Evolutionary conservation across 441 rosid species (phyloP), one percentile per base, ranked within the genome.

Genomic region (Arabidopsis lyrata): DNA sequence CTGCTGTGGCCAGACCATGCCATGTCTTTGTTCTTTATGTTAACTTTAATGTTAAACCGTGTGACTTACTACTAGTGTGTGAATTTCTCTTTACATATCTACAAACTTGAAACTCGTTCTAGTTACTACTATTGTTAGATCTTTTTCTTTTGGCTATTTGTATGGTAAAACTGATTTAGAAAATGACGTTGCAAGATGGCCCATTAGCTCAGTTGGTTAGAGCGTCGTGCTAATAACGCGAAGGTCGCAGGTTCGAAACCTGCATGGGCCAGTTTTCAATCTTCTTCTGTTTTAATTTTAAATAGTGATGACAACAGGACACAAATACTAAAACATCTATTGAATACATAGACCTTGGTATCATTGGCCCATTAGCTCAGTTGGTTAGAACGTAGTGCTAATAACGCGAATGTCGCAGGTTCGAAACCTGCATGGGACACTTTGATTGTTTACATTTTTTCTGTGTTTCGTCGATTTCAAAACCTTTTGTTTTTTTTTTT

Each of bases 371-470:
- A 66, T 77, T 77, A 77, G 77, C 77, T 77, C 80, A 72, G 77
- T 57, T 56, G 70, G 69, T 63, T 68, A 68, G 72, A 63, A 56
- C 36, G 87, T 88, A 87, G 88, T 92, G 94, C 92, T 90, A 92
- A 92, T 87, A 94, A 89, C 92, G 86, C 92, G 84, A 88, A 87
- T 89, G 87, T 88, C 90, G 78, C 86, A 90, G 90, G 96, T 88
- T 88, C 85, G 83, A 86, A 42, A 83, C 89, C 90, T 88, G 90
- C 80, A 88, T 83, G 80, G 93, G 90, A 89, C 88, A 85, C 22
- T 39, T 22, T 0, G 0, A 8, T 11, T n/a, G 2, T 5, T 16
- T 34, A 1, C 5, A 4, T 2, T 29, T 0, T 14, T 6, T 35
- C 11, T 13, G 2, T 49, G 2, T 6, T 11, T 52, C 42, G 1